phyloP scores from a whole-genome alignment of 176 grass and related monocot genomes.

The Bothriochloa decipiens region DNA sequence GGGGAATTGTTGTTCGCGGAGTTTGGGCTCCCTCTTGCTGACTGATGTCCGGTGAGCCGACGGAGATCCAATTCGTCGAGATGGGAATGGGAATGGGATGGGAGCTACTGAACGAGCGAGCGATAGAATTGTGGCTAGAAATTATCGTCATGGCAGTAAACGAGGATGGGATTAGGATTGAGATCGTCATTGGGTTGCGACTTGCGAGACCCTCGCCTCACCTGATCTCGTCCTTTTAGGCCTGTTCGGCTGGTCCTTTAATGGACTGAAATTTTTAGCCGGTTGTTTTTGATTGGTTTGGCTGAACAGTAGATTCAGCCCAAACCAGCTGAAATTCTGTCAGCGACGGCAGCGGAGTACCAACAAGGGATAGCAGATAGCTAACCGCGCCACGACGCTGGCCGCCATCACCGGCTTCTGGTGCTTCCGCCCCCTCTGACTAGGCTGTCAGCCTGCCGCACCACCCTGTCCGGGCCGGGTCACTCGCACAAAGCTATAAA shows the following conservation, averaged over 20 bases:
- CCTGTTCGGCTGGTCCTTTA: too few species aligned
- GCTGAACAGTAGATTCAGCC: too few species aligned
- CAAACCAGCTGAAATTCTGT: too few species aligned
- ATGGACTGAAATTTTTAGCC: too few species aligned
- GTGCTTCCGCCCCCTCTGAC: background rate
- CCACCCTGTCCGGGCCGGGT: too few species aligned
- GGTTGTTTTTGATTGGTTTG: too few species aligned
- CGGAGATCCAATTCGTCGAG: background rate
- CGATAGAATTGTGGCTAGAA: slow-evolving; percentile 8
- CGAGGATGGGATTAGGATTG: background rate
- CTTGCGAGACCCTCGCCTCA: background rate
- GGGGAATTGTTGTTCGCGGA: background rate
- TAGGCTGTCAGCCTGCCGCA: background rate
- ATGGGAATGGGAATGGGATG: too few species aligned
- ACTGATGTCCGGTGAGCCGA: background rate
- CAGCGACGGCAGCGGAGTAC: background rate
- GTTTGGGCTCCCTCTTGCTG: background rate
- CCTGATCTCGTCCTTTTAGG: background rate
- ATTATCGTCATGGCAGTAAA: background rate
- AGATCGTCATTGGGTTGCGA: background rate
- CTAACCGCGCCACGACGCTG: too few species aligned
- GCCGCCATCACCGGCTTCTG: background rate
- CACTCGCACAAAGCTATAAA: too few species aligned
- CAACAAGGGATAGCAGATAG: too few species aligned
- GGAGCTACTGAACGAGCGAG: background rate